Conservation (phyloP, 2,329 filamentous ascomycete genomes). For the Raffaelea albimanens region DNA sequence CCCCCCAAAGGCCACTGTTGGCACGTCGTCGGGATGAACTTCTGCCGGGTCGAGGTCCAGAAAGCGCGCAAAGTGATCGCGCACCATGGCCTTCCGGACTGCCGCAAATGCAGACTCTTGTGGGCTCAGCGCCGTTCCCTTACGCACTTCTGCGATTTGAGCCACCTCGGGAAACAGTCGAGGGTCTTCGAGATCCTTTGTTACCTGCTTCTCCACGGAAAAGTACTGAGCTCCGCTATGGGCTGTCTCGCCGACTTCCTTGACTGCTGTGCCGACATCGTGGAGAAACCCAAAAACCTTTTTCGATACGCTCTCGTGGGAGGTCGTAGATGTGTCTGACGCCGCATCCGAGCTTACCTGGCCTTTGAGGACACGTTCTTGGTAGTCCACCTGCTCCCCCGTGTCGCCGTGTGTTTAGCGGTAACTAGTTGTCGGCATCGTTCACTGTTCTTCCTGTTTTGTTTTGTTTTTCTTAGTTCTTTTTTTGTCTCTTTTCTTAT, state of each 20-base stretch:
- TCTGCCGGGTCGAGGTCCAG: conserved; percentile 17
- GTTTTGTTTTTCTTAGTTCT: not conserved
- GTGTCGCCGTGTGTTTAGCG: conserved; percentile 3
- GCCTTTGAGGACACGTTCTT: not conserved
- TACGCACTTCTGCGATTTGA: conserved; percentile 17
- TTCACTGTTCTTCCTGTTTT: not conserved
- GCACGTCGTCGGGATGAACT: conserved; percentile 21
- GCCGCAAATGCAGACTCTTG: conserved; percentile 18
- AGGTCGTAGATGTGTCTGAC: not conserved
- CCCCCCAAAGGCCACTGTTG: conserved; percentile 20
- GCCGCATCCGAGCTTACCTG: not conserved
- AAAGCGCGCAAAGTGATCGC: conserved; percentile 20
- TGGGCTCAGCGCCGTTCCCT: conserved; percentile 18
- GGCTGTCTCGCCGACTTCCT: conserved; percentile 1
- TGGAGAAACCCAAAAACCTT: not conserved
- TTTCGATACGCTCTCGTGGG: not conserved
- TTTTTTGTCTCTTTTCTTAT: not conserved
- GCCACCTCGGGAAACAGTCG: conserved; percentile 19
- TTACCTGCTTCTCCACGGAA: conserved; percentile 13
- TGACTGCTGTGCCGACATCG: not conserved
- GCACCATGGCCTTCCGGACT: conserved; percentile 13
- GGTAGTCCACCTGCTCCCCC: conserved; percentile 4
- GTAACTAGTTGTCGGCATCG: no score
- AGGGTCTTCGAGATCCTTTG: conserved; percentile 17
- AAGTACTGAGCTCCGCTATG: conserved; percentile 3